phyloP scores from a whole-genome alignment of 108 stramenopile genomes.

The Nitzschia sp. region DNA sequence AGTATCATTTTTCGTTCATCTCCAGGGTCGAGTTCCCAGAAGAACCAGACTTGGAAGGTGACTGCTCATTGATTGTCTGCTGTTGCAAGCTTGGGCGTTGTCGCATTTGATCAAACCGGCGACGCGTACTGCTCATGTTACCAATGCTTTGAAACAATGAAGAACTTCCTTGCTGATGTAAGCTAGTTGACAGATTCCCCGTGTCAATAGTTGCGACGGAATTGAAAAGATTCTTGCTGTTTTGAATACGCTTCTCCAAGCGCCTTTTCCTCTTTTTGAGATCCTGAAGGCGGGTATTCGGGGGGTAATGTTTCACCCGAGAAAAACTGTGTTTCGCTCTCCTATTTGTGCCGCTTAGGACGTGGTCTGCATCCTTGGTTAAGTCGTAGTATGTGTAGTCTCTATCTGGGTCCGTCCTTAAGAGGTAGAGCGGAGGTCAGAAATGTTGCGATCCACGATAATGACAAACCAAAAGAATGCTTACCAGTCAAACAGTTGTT shows the following conservation, averaged over 20 bases:
- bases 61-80: too few relatives aligned
- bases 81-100: too few relatives aligned
- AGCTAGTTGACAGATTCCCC: not conserved
- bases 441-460: not conserved
- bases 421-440: not conserved
- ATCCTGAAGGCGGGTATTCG: not conserved
- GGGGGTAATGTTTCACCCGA: conserved; percentile 39
- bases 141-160: too few relatives aligned
- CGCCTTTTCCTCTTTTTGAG: not conserved
- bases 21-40: too few relatives aligned
- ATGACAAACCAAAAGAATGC: not conserved
- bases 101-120: too few relatives aligned
- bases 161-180: not conserved
- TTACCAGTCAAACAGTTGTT: conserved; percentile 64
- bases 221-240: conserved; percentile 16
- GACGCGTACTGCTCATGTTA: too few relatives aligned
- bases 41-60: too few relatives aligned
- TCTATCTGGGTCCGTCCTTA: conserved; percentile 61
- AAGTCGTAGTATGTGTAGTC: conserved; percentile 73
- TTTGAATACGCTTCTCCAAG: not conserved
- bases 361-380: conserved; percentile 67
- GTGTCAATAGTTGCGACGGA: conserved; percentile 8
- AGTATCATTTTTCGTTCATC: too few relatives aligned
- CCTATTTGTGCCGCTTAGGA: conserved; percentile 27
- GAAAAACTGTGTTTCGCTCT: conserved; percentile 37